Evolutionary conservation across 805 yeast genomes (phyloP), one percentile per base, ranked within the genome.

Genomic region (Sugiyamaella valdiviana): DNA sequence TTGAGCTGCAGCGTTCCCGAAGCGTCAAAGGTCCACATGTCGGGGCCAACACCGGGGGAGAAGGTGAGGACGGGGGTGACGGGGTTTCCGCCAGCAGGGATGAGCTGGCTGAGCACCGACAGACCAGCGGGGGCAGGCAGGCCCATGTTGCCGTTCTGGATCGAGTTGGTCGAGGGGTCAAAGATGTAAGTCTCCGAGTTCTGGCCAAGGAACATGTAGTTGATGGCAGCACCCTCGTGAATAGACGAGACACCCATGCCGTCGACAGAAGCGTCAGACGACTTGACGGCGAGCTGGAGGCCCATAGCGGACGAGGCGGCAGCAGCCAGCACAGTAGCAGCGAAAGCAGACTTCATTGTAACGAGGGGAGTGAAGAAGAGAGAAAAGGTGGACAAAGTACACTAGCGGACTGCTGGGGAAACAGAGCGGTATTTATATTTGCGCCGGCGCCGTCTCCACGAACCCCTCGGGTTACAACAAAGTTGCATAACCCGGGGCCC

Each of bases 141-240:
- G 9, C 24, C 20, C 23, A n/a, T 16, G 36, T 26, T 26, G 32
- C 6, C 6, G 10, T 41, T 23, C 3, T 16, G 35, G 23, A 39
- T 17, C 36, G 45, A 20, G 39, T 42, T n/a, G 45, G 45, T 40
- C 24, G 46, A 45, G 41, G 46, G 48, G 42, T 38, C 39, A 40
- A 35, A 50, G 45, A 21, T 60, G 54, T 63, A 67, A 41, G 51
- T 51, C 23, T 52, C 56, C 36, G 65, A 57, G 21, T 46, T 49
- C 15, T 48, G 36, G 17, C 63, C 64, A 39, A 68, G 51, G 61
- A 68, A 65, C 32, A 69, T 55, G 60, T 71, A 74, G 62, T 66
- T 61, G 50, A 71, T 58, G 46, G 69, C 77, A 45, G 77, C 77
- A 55, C 77, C 77, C 57, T 68, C 74, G 56, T 72, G 78, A 38